phyloP scores from a whole-genome alignment of 768 basidiomycete species.

The Coprinellus aureogranulatus region DNA sequence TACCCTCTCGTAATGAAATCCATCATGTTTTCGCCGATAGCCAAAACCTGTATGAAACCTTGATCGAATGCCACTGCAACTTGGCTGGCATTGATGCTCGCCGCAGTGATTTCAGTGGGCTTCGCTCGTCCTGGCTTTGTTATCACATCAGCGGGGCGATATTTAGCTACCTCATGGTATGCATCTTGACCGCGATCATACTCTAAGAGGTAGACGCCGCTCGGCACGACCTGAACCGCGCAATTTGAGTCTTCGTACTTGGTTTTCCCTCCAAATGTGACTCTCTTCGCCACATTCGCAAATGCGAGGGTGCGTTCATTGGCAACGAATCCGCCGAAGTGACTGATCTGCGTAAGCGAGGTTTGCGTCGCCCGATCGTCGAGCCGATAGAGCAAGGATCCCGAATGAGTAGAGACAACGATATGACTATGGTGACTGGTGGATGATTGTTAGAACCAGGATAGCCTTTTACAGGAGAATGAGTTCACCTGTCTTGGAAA shows the following conservation, averaged over 20 bases:
- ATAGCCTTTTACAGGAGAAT: background rate
- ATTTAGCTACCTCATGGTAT: constrained; percentile 43
- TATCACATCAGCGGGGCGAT: constrained; percentile 23
- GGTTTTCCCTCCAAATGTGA: constrained; percentile 25
- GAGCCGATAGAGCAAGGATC: constrained; percentile 55
- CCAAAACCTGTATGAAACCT: constrained; percentile 52
- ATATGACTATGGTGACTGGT: constrained; percentile 54
- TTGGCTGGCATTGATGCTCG: constrained; percentile 68
- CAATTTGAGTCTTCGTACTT: constrained; percentile 48
- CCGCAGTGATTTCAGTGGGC: constrained; percentile 55
- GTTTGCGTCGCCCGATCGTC: constrained; percentile 37
- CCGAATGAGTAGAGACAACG: constrained; percentile 56
- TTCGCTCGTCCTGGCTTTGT: background rate
- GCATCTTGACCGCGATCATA: constrained; percentile 43
- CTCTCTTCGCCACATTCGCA: constrained; percentile 48
- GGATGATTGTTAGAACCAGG: constrained; percentile 2
- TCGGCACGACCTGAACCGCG: constrained; percentile 71
- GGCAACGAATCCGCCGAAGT: constrained; percentile 42
- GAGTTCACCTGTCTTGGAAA: constrained; percentile 49
- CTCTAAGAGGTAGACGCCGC: constrained; percentile 54
- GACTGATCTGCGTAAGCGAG: constrained; percentile 38
- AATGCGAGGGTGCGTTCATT: constrained; percentile 61
- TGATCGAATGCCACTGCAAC: constrained; percentile 57
- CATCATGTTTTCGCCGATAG: constrained; percentile 36
- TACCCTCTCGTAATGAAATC: constrained; percentile 18